phyloP scores from a whole-genome alignment of 352 stramenopile species.

The Globisporangium rhizosaccharum region DNA sequence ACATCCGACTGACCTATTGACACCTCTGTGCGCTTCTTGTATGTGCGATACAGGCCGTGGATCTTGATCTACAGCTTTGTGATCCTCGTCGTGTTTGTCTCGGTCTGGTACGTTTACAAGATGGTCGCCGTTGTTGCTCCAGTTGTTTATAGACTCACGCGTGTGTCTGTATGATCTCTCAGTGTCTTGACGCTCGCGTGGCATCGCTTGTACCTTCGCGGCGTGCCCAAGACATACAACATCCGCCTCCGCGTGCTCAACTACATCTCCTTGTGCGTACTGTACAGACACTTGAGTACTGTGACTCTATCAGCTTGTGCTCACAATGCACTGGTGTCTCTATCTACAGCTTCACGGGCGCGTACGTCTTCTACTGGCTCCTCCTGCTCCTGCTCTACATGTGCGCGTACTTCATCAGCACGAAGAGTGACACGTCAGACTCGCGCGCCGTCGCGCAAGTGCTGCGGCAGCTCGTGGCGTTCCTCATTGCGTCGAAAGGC shows the following conservation, averaged over 20 bases:
- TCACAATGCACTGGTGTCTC: background rate
- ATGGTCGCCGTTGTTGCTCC: background rate
- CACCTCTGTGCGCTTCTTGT: background rate
- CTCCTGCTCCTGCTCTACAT: slow-evolving; percentile 85
- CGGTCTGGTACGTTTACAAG: slow-evolving; percentile 46
- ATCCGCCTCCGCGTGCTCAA: slow-evolving; percentile 86
- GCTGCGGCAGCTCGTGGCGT: slow-evolving; percentile 75
- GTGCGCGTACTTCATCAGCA: slow-evolving; percentile 86
- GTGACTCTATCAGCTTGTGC: background rate
- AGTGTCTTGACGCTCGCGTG: slow-evolving; percentile 79
- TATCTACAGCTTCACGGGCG: slow-evolving; percentile 63
- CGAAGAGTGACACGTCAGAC: slow-evolving; percentile 51
- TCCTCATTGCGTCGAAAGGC: slow-evolving; percentile 78
- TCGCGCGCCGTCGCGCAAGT: slow-evolving; percentile 64
- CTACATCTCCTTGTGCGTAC: slow-evolving; percentile 82
- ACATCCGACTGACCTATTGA: background rate
- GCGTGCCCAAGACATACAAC: slow-evolving; percentile 86
- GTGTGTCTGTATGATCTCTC: background rate
- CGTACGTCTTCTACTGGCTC: slow-evolving; percentile 88
- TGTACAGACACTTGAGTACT: too few relatives aligned
- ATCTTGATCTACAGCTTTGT: slow-evolving; percentile 87
- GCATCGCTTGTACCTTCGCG: slow-evolving; percentile 77
- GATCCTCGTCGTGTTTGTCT: slow-evolving; percentile 79
- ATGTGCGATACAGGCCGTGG: slow-evolving; percentile 46
- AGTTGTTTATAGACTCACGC: too few relatives aligned